These are phyloP conservation scores for Chaetomiaceae sp. DNA, from an alignment of 2,329 filamentous ascomycete genomes.

Conservation along the genomic window DNA sequence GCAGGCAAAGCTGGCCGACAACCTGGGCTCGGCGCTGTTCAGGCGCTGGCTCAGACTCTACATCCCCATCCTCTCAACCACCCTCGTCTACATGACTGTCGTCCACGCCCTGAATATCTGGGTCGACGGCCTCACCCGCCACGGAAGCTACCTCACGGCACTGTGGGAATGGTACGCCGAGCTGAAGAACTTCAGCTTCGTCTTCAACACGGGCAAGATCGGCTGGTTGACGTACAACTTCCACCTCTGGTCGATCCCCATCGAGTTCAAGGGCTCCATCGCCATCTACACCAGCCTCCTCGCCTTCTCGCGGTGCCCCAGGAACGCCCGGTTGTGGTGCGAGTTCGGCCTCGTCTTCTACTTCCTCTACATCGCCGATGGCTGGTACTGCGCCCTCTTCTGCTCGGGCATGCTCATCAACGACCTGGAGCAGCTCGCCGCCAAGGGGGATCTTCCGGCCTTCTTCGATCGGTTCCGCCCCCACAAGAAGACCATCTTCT, in stretches of 20 bases:
- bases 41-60: constrained; percentile 43
- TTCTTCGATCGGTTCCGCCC: constrained; percentile 41
- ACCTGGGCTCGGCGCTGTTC: constrained; percentile 41
- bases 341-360: constrained; percentile 53
- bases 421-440: constrained; percentile 52
- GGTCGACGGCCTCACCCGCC: constrained; percentile 33
- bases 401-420: constrained; percentile 54
- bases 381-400: constrained; percentile 55
- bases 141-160: constrained; percentile 42
- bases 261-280: constrained; percentile 59
- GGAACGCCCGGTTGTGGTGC: constrained; percentile 50
- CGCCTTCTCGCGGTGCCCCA: constrained; percentile 51
- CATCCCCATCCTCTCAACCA: constrained; percentile 46
- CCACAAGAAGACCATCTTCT: constrained; percentile 46
- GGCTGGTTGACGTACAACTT: constrained; percentile 56
- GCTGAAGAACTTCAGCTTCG: constrained; percentile 62
- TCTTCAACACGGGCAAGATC: constrained; percentile 48
- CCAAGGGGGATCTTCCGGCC: constrained; percentile 43
- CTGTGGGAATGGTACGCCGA: constrained; percentile 46
- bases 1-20: constrained; percentile 37
- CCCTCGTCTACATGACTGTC: constrained; percentile 46
- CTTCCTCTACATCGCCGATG: constrained; percentile 62
- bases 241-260: constrained; percentile 57
- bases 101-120: constrained; percentile 48
- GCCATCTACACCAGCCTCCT: constrained; percentile 54